A percentile compares a stretch with the other conserved stretches of the same genome.
Conservation (phyloP, 495 filamentous ascomycete genomes). For the Rhizodiscina lignyota region DNA sequence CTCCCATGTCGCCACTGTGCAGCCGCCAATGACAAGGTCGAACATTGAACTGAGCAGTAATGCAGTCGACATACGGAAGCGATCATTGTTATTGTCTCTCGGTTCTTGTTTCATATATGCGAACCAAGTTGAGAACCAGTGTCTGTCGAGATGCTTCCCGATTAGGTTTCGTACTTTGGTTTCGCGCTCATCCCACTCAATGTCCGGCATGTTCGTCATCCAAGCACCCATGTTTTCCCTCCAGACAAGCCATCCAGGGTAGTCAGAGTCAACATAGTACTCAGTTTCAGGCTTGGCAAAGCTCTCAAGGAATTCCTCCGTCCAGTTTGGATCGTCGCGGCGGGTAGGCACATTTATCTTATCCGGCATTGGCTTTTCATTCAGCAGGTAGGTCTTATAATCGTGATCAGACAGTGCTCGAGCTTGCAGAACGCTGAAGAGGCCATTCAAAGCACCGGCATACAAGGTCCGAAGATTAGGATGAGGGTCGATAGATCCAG, state of each 20-base stretch:
- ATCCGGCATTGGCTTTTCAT: conserved; percentile 56
- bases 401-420: conserved; percentile 73
- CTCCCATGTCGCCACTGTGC: conserved; percentile 62
- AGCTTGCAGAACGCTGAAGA: conserved; percentile 72
- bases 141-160: conserved; percentile 56
- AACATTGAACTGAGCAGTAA: conserved; percentile 78
- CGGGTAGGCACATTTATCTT: conserved; percentile 58
- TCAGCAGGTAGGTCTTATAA: conserved; percentile 68
- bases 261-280: conserved; percentile 80
- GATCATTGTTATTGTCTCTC: conserved; percentile 62
- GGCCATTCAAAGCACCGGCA: conserved; percentile 54
- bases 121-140: conserved; percentile 83
- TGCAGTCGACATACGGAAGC: conserved; percentile 75
- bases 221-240: conserved; percentile 65
- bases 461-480: conserved; percentile 73
- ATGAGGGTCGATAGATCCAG: conserved; percentile 77
- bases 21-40: conserved; percentile 61
- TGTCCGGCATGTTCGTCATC: conserved; percentile 48
- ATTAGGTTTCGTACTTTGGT: conserved; percentile 61
- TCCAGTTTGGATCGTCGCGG: conserved; percentile 58
- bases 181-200: conserved; percentile 76
- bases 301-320: conserved; percentile 52
- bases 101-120: conserved; percentile 94
- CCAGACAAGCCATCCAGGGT: conserved; percentile 98
- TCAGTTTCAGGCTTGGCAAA: conserved; percentile 71